These are phyloP conservation scores for Syncephalis plumigaleata DNA, from an alignment of 371 early-diverging fungal species.

Conservation along the genomic window DNA sequence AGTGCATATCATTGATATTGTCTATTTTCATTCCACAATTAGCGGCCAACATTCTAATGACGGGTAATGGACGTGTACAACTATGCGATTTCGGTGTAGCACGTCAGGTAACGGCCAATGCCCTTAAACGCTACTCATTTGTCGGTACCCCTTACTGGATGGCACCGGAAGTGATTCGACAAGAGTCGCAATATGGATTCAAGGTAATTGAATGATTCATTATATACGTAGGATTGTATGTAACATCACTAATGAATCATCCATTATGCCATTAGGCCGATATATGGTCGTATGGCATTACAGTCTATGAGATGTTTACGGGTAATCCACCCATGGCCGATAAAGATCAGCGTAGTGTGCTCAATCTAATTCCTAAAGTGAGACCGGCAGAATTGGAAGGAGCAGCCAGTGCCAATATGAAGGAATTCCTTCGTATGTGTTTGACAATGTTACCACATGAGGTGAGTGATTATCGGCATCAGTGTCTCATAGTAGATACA, in stretches of 20 bases:
- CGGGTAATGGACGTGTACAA: conserved; percentile 80
- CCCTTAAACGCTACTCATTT: conserved; percentile 64
- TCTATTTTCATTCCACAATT: too few species aligned
- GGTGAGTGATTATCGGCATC: conserved; percentile 12
- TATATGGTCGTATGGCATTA: conserved; percentile 91
- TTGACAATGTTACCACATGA: conserved; percentile 74
- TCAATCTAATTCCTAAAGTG: conserved; percentile 66
- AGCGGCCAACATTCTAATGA: conserved; percentile 87
- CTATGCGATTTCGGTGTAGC: conserved; percentile 90
- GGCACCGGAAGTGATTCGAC: conserved; percentile 79
- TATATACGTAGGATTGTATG: too few species aligned
- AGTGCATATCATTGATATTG: not conserved
- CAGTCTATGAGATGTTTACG: conserved; percentile 87
- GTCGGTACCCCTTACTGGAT: conserved; percentile 89
- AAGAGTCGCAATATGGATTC: conserved; percentile 58
- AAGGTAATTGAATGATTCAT: too few species aligned
- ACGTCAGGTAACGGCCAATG: conserved; percentile 45
- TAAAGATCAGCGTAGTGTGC: conserved; percentile 78
- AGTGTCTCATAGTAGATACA: not conserved
- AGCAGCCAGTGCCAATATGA: conserved; percentile 49
- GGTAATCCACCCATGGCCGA: conserved; percentile 91
- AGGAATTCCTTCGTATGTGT: conserved; percentile 80
- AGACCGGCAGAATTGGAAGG: conserved; percentile 58
- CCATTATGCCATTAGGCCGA: too few species aligned
- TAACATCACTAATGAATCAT: too few species aligned